Base-by-base conservation (phyloP, 371 early-diverging fungal species). In the Mucor piriformis region DNA sequence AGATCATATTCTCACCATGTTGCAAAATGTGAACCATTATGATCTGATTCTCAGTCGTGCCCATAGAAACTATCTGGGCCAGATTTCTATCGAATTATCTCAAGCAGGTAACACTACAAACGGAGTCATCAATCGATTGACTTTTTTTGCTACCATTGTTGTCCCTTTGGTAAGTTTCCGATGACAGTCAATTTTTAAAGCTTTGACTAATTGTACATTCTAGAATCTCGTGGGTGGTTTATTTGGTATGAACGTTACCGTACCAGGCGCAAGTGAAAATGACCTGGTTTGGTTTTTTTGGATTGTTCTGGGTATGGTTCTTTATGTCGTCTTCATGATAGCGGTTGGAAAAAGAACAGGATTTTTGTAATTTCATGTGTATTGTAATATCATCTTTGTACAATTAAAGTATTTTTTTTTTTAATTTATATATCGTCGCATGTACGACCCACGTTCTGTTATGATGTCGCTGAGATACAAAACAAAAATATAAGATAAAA, bases 1-100 rank as follows among this genome's bases (percentile, higher is more conserved):
- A 85, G 97, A 97, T 68, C 98, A 98, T 69, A 89, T 97, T 8
- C 77, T 95, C 42, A 95, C 97, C 16, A 95, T 97, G 95, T 71
- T 92, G 32, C 95, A 95, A 69, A 96, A 92, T 58, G 72, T 96
- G 21, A 83, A 81, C 10, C 96, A 96, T 67, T 93, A 91, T 64
- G 97, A 97, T 57, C 87, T 89, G 47, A 92, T 94, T 15, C 77
- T 98, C 8, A 89, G 94, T 3, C 79, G 97, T 8, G 87, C 95
- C 0, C 98, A 98, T 64, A 83, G 92, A 35, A 97, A 96, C 65
- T 98, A 98, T 60, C 76, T 98, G 16, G 99, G 97, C 3, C 95
- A 96, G 66, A 96, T 98, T 34, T 88, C 90, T 10, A 95, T 98
- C 27, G 98, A 97, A 68, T 83, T 98, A 63, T 98, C 98, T 2